These are phyloP conservation scores for Phaeophleospora eucalypticola DNA, from an alignment of 2,329 filamentous ascomycete species.

Conservation along the genomic window DNA sequence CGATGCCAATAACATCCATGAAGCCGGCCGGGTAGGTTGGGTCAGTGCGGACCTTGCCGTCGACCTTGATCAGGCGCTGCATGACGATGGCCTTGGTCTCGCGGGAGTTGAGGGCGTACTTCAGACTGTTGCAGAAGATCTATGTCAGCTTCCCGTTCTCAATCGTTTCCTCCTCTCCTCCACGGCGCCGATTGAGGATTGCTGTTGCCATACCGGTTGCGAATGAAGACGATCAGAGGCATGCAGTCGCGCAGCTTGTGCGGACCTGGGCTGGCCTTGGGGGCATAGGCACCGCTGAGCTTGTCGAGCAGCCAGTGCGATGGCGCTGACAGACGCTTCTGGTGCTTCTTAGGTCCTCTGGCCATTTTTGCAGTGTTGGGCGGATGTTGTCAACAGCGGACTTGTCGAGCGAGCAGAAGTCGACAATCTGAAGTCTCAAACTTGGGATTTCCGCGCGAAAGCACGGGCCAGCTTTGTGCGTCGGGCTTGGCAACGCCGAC, in stretches of 20 bases:
- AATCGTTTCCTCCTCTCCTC: neutral
- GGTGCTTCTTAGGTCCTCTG: conserved; percentile 67
- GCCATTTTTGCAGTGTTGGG: conserved; percentile 54
- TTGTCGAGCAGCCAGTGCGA: conserved; percentile 99
- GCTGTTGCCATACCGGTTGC: conserved; percentile 52
- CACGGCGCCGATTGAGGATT: neutral
- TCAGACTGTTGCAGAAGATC: conserved; percentile 66
- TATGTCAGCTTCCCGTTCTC: conserved; percentile 8
- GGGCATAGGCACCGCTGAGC: conserved; percentile 75
- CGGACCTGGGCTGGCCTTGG: conserved; percentile 74
- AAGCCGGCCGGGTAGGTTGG: conserved; percentile 94
- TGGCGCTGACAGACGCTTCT: conserved; percentile 98
- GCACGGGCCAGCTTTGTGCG: neutral
- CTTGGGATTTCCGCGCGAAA: no score
- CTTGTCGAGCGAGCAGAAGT: neutral
- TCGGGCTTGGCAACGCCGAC: no score
- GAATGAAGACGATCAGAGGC: conserved; percentile 97
- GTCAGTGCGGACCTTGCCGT: conserved; percentile 99
- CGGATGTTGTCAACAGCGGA: conserved; percentile 14
- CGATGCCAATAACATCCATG: conserved; percentile 99
- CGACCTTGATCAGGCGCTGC: conserved; percentile 99
- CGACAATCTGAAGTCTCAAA: no score
- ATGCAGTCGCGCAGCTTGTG: conserved; percentile 99
- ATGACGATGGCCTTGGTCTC: conserved; percentile 97
- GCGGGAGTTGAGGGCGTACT: conserved; percentile 98